Evolutionary conservation across 1,139 yeast species (phyloP).

Genomic region (Protomyces lactucae-debilis): DNA sequence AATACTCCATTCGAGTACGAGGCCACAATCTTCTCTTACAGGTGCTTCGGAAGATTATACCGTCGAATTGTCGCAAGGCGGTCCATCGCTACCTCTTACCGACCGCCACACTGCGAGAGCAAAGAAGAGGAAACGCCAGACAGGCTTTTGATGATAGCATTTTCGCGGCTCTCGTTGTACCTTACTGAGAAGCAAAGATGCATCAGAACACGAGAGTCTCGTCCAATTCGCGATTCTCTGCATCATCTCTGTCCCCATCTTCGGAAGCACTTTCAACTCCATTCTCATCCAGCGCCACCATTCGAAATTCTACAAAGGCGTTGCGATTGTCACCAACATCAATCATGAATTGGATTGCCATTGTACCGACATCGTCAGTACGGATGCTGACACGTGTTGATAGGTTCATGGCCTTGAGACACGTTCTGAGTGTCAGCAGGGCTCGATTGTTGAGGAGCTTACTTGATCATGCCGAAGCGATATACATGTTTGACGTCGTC

Average conservation of each 20-base stretch:
- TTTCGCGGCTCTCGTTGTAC: too few relatives aligned
- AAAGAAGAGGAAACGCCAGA: background rate
- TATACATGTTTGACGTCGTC: slow-evolving; percentile 29
- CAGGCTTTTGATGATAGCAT: background rate
- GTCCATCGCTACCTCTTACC: too few relatives aligned
- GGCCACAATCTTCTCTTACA: too few relatives aligned
- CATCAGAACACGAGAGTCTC: background rate
- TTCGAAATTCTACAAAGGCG: slow-evolving; percentile 29
- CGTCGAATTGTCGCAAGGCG: too few relatives aligned
- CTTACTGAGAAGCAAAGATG: background rate
- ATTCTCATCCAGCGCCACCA: slow-evolving; percentile 21
- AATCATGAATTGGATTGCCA: slow-evolving; percentile 35
- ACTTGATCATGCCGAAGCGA: slow-evolving; percentile 29
- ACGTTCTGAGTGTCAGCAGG: background rate
- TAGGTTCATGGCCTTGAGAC: slow-evolving; percentile 33
- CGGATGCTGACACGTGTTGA: slow-evolving; percentile 33
- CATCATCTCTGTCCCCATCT: background rate
- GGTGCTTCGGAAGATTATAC: too few relatives aligned
- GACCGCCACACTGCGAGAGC: too few relatives aligned
- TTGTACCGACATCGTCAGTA: slow-evolving; percentile 33
- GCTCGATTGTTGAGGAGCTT: background rate
- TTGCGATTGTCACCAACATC: slow-evolving; percentile 30
- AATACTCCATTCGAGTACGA: too few relatives aligned
- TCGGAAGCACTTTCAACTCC: background rate
- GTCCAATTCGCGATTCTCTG: background rate